Evolutionary conservation across 2,329 filamentous ascomycete genomes (phyloP), one percentile per base, ranked within the genome.

Genomic region (Penicillium aurantiogriseum): DNA sequence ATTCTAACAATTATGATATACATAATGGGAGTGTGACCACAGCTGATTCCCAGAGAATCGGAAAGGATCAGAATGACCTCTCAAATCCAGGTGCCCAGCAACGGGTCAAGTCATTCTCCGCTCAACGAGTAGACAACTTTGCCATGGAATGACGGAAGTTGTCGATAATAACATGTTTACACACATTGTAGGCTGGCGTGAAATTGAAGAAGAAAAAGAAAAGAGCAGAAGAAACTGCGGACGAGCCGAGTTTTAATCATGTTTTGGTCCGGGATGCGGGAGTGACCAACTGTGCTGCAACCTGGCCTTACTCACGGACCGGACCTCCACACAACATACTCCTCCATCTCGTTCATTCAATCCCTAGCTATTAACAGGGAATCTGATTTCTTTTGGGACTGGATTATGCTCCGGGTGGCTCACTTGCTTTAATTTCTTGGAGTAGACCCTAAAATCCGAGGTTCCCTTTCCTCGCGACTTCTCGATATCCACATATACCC

Each of bases 21-120:
- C 13, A 23, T 8, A 42, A 13, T 40, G 59, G 54, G 61, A 57
- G 58, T 76, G 84, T 88, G 80, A 86, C 85, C 86, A 80, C 85
- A 82, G 83, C 86, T 88, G 86, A 88, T 88, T 88, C 86, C 86
- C 81, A 82, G 79, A 76, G 81, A 82, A 77, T 88, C 85, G 81
- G 76, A 65, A 76, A 81, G 79, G 76, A 80, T 83, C 82, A 76
- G 75, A 84, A 86, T 77, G 83, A 83, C 80, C 79, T 78, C 81
- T 86, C 84, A 83, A 86, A 82, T 77, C 77, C 83, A 82, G 86
- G 86, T 84, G 86, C 86, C 86, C 86, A 88, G 86, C 85, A 80
- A 87, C 83, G 84, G 85, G 85, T 82, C 73, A 68, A 67, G 78
- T 80, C 78, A 63, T 67, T 88, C 84, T 88, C 76, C 85, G 85